phyloP scores from a whole-genome alignment of 2,329 filamentous ascomycete genomes.

The Trichoderma breve region DNA sequence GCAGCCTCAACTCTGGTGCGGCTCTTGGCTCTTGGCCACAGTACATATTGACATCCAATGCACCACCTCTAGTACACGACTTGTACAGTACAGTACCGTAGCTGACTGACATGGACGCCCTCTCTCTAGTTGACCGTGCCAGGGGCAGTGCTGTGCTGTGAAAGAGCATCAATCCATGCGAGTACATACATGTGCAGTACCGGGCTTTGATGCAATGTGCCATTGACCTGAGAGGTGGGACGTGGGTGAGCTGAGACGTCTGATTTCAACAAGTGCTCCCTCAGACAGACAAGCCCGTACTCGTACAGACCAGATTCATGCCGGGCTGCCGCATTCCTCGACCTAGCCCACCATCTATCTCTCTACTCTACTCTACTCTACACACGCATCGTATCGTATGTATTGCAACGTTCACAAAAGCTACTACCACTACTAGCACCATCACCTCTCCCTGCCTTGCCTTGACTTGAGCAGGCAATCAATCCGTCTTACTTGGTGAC shows the following conservation, averaged over 20 bases:
- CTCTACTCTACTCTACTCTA: no score
- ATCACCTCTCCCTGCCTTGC: background rate
- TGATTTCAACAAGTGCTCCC: background rate
- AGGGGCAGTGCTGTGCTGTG: background rate
- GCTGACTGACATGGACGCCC: background rate
- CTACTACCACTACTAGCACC: background rate
- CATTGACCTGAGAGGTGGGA: background rate
- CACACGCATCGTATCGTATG: background rate
- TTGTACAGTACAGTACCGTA: background rate
- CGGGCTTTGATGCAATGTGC: background rate
- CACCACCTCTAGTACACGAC: background rate
- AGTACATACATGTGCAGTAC: background rate
- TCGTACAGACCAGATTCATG: background rate
- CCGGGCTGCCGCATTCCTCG: no score
- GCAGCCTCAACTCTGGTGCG: background rate
- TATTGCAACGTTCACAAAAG: background rate
- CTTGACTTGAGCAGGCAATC: background rate
- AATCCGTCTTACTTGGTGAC: background rate
- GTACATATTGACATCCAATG: background rate
- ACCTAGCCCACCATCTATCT: no score
- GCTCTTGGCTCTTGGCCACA: background rate
- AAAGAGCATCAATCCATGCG: no score
- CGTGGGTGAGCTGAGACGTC: background rate
- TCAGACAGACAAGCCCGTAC: background rate
- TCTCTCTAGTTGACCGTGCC: background rate